Evolutionary conservation across 2,329 filamentous ascomycete species (phyloP), one percentile per base, ranked within the genome.

Genomic region (Metarhizium guizhouense): DNA sequence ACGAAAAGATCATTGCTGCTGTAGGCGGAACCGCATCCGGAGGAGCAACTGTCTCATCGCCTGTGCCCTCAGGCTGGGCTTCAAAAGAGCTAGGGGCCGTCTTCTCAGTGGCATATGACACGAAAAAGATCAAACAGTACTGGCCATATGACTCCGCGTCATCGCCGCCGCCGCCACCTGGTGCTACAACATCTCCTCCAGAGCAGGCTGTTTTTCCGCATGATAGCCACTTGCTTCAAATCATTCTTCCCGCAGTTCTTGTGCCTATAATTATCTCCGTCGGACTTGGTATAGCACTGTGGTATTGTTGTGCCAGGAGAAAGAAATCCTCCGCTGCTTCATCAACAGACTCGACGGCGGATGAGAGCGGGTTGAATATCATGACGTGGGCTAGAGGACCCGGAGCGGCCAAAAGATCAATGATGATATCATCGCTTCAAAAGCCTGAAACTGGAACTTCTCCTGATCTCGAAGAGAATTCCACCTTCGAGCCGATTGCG

Each of bases 1-100:
- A 88, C 0, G 72, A 79, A 16, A 74, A 76, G 18, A 80, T 94
- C 3, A 76, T 81, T 54, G 72, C 74, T 0, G 78, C 82, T 59
- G 86, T 94, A 53, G 89, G 89, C 29, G 89, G 90, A 11, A 72
- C 77, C 56, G 76, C 74, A 6, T 74, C 72, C 0, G 89, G 89
- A 6, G 82, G 83, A 13, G 89, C 89, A n/a, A 92, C 85, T 0
- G 71, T 82, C 47, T 88, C 82, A 0, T 74, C 76, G 0, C 89
- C 88, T 2, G 73, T 76, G 5, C 78, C 82, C 16, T 79, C 77
- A 0, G 76, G 77, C 3, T 88, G 83, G 79, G 74, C 72, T 0
- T 52, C 74, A 69, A 54, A 63, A 63, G 57, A 73, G 58, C 76
- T 89, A 1, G 71, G 65, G 0, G 65, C 65, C 4, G 67, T 88